Percentiles rank a stretch among this genome's conserved stretches.
phyloP scores from a whole-genome alignment of 176 grass and related monocot genomes.

The Rhipidocladum racemiflorum region DNA sequence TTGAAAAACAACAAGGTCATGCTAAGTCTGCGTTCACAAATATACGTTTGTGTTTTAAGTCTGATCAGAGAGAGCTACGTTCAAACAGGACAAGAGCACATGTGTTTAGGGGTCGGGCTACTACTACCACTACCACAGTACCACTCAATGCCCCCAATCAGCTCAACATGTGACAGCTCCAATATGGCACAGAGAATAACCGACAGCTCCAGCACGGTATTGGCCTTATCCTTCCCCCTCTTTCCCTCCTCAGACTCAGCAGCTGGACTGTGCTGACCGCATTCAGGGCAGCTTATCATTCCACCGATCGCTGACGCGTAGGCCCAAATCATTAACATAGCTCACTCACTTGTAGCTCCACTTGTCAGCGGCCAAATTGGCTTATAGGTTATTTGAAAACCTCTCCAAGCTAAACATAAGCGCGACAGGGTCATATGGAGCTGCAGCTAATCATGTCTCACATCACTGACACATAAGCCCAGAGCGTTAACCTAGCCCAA shows the following conservation, averaged over 20 bases:
- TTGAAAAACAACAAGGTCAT: slow-evolving; percentile 20
- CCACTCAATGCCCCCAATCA: slow-evolving; percentile 60
- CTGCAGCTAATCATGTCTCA: slow-evolving; percentile 8
- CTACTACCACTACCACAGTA: not conserved
- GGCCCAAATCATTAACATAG: not conserved
- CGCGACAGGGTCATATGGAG: not conserved
- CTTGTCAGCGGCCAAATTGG: not conserved
- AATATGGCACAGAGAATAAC: slow-evolving; percentile 83
- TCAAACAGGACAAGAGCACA: slow-evolving; percentile 43
- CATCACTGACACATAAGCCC: not conserved
- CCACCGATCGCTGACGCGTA: slow-evolving; percentile 15
- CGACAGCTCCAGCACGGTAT: slow-evolving; percentile 73
- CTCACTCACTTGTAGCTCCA: slow-evolving; percentile 19
- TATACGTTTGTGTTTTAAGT: slow-evolving; percentile 27
- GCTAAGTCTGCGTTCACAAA: slow-evolving; percentile 29
- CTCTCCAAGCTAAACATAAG: not conserved
- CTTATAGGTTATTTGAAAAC: not conserved
- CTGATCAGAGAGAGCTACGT: not conserved
- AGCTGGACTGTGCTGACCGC: slow-evolving; percentile 41
- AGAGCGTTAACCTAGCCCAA: not conserved
- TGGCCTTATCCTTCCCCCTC: slow-evolving; percentile 48
- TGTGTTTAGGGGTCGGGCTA: slow-evolving; percentile 39
- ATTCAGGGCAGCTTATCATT: slow-evolving; percentile 35
- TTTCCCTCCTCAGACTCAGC: too few species aligned
- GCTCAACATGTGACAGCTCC: slow-evolving; percentile 79